Base-by-base conservation (phyloP, 768 basidiomycete species). In the Mycena venus region DNA sequence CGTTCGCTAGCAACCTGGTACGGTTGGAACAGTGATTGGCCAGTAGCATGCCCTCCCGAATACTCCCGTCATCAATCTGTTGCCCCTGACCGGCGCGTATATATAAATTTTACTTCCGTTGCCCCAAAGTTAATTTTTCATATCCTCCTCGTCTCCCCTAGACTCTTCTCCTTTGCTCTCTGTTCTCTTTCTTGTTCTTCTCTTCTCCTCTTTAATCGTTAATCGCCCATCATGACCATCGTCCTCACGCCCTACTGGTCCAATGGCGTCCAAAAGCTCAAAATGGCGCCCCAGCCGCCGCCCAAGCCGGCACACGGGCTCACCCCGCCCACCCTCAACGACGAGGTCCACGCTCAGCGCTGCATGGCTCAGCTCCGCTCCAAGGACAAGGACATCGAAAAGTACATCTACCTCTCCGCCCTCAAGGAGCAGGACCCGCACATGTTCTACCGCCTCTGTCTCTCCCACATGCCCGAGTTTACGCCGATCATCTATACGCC, bases 401-500 rank as follows among this genome's bases (percentile, higher is more conserved):
- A 95, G 85, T 93, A 98, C 84, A 94, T 96, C 80, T 97, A 92
- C 80, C 90, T 98, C 32, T 90, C 91, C 11, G 89, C 90, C 68
- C 87, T 97, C 71, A 94, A 96, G 81, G 85, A 91, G 75, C 86
- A 92, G 61, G 92, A 97, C 80, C 89, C 90, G 17, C 82, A 87
- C 56, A 89, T 94, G 82, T 98, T 97, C 84, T 98, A 95, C 85
- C 88, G 88, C 58, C 86, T 96, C 17, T 92, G 94, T 82, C 82
- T 94, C 53, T 86, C 88, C 53, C 88, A 96, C 80, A 91, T 96
- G 90, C 78, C 90, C 32, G 94, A 90, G 77, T 85, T 90, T 86
- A 86, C 88, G 78, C 96, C 96, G 17, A 88, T 97, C 51, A 95
- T 98, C 68, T 98, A 97, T 82, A 98, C 96, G 0, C 96, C 96